Evolutionary conservation across 441 rosid genomes (phyloP), one percentile per base, ranked within the genome.

Genomic region (Eruca vesicaria): DNA sequence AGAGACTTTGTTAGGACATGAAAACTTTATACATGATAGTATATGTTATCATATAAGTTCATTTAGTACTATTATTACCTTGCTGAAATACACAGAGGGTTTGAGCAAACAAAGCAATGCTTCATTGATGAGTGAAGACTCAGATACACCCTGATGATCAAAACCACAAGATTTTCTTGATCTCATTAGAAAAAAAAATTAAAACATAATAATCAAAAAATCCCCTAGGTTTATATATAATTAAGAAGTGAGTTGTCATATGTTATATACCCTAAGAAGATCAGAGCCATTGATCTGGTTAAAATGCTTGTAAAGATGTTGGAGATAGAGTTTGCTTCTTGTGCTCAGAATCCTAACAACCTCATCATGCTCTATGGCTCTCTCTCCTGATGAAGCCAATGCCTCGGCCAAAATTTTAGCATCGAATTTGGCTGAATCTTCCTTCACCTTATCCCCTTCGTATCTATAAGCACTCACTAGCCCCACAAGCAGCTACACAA

Each of bases 381-480:
- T 65, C 56, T 84, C 73, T 63, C 82, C 50, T 11, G 80, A 4
- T 68, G 85, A 79, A 79, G 82, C 81, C 69, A 91, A 62, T 0
- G 85, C 85, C 11, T 74, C 66, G 4, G 75, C 81, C 36, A 95
- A 77, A 43, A 62, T 23, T 79, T 90, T 83, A 15, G 97, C 94
- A 18, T 93, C 98, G 0, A 84, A 81, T 84, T 89, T 89, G 6
- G 86, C 91, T 0, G 66, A 31, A 26, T 86, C 89, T 2, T 85
- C 89, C 57, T 87, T 88, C 10, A 89, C 81, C 60, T 66, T 84
- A 0, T 78, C 41, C 11, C 99, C 98, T 82, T 93, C 96, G 33
- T 91, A 95, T 76, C 98, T 85, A 45, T 91, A 95, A 36, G 99
- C 97, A 75, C 98, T 87, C 70, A 91, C 96, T 8, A 93, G 90